Base-by-base conservation (phyloP, 257 asterid species). In the Nicotiana noctiflora region DNA sequence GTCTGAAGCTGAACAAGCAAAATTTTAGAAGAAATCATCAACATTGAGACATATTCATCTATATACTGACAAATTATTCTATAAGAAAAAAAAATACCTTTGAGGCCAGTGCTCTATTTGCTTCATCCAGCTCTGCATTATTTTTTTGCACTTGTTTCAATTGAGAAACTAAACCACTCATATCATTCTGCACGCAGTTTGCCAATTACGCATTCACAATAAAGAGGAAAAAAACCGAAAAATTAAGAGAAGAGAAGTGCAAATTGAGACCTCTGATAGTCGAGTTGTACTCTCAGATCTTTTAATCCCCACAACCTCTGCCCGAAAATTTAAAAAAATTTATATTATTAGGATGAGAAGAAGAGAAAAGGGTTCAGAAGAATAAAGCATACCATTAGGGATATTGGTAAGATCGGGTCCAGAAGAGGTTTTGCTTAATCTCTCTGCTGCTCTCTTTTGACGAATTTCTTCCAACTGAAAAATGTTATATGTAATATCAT, bases 391-490 rank as follows among this genome's bases (percentile, higher is more conserved):
- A 93, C 97, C 94, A 6, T 51, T 61, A 34, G 86, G 72, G 83
- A 65, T 81, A 76, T 86, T 87, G 80, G 89, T 55, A 78, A 96
- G 96, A 96, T 94, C 99, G 68, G 90, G 88, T 86, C 93, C 97
- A 12, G 98, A 92, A 15, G 96, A 68, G 6, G 87, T 84, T 86
- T 96, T 92, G 91, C 90, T 90, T 88, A 92, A 84, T 83, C 94
- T 85, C 86, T 94, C 97, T 40, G 97, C 97, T 3, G 98, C 97
- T 81, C 99, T 92, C 89, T 91, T 95, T 86, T 88, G 97, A 14
- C 99, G 97, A 94, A 95, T 95, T 67, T 94, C 99, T 82, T 91
- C 98, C 91, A 95, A 64, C 99, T 95, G 92, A 76, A 25, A 84
- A 44, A 44, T 40, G 25, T 40, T 8, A 40, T 8, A 8, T 40